Base-by-base conservation (phyloP, 2,329 filamentous ascomycete species). In the Helminthosporium solani region DNA sequence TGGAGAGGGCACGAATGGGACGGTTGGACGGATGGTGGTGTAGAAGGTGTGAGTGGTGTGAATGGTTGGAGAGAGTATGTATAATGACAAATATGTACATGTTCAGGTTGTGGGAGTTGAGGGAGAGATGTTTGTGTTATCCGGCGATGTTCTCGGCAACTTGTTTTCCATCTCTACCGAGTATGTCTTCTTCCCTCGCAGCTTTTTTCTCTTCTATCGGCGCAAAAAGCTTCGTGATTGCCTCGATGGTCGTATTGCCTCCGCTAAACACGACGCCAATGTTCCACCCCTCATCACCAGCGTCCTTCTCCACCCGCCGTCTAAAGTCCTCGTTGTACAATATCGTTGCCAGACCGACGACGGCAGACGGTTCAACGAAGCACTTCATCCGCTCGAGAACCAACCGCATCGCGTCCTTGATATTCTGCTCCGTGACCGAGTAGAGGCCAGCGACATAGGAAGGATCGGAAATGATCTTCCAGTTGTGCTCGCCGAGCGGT, bases 371-470 rank as follows among this genome's bases (percentile, higher is more conserved):
- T 77, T 97, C 92, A 11, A 96, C 84, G 18, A 96, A 83, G 37
- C 95, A 74, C 81, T 97, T 96, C 78, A 94, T 83, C 47, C 91
- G 75, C 79, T 97, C 92, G 52, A 91, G 74, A 27, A 95, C 86
- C 51, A 97, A 70, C 50, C 80, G 74, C 80, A 96, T 79, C 11
- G 91, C 87, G 18, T 75, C 78, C 61, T 80, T 79, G 67, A 97
- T 96, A 76, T 96, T 83, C 44, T 85, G 84, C 70, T 97, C 92
- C 1, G 78, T 83, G 1, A 95, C 92, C 44, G 81, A 80, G 70
- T 82, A 86, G 60, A 96, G 81, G 0, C 81, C 85, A 2, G 73
- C 64, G 1, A 96, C 86, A 47, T 94, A 83, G n/a, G 73, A 68
- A 46, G 78, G 74, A 64, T 90, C 82, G 56, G 84, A 84, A 56